phyloP scores from a whole-genome alignment of 495 filamentous ascomycete species.

The Aspergillus hancockii region DNA sequence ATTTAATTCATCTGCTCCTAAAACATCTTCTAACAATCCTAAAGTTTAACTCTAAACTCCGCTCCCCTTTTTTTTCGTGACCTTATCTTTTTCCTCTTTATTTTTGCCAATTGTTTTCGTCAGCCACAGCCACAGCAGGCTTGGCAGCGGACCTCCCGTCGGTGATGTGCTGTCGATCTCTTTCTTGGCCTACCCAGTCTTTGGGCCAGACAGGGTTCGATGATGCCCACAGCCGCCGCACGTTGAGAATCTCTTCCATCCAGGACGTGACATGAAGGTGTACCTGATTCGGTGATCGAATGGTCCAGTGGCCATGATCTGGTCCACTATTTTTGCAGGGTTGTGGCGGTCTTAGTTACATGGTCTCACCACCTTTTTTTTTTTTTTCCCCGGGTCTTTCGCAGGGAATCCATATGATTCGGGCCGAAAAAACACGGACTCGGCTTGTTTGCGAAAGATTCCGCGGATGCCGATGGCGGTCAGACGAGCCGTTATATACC shows the following conservation, averaged over 20 bases:
- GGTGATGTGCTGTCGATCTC: conserved; percentile 38
- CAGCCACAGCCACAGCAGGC: conserved; percentile 33
- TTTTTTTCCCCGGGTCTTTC: background rate
- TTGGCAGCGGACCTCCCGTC: conserved; percentile 39
- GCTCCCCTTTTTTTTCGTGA: background rate
- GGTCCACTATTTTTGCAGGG: background rate
- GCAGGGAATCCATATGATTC: background rate
- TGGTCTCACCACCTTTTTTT: conserved; percentile 2
- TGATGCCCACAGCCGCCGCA: conserved; percentile 14
- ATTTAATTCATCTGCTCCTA: background rate
- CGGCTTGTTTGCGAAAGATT: background rate
- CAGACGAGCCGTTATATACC: background rate
- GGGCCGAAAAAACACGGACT: conserved; percentile 6
- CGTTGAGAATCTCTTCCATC: conserved; percentile 17
- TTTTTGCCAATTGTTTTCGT: conserved; percentile 8
- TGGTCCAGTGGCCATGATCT: background rate
- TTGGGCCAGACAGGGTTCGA: conserved; percentile 7
- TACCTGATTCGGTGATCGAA: conserved; percentile 5
- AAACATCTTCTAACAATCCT: background rate
- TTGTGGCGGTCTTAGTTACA: background rate
- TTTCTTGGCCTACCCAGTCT: conserved; percentile 28
- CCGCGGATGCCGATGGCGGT: background rate
- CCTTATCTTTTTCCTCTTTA: background rate
- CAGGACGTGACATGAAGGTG: background rate
- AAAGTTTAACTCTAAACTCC: background rate